Percentiles rank a stretch among this genome's conserved stretches.
These are phyloP conservation scores for Gastrolobium villosum DNA, from an alignment of 306 rosid species.

Conservation along the genomic window DNA sequence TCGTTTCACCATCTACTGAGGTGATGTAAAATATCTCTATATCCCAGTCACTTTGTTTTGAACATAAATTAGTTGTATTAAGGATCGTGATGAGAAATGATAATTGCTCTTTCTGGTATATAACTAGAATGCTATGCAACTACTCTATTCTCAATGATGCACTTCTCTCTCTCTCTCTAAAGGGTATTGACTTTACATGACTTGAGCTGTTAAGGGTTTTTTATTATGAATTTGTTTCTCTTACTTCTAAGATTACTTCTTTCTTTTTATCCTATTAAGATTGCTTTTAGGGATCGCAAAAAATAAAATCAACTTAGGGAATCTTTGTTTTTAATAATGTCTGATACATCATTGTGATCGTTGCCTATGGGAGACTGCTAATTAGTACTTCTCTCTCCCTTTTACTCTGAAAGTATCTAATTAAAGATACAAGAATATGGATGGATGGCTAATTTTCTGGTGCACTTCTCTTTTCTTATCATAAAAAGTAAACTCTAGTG, in stretches of 20 bases:
- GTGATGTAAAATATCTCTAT: conserved; percentile 47
- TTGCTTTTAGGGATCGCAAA: not conserved
- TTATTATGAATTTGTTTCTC: conserved; percentile 13
- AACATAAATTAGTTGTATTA: not conserved
- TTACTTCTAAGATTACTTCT: not conserved
- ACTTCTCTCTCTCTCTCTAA: not conserved
- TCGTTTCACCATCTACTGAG: conserved; percentile 74
- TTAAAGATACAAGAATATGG: not conserved
- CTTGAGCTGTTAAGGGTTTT: not conserved
- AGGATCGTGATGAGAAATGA: conserved; percentile 25
- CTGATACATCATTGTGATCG: not conserved
- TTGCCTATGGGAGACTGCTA: not conserved
- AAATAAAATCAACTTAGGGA: not conserved
- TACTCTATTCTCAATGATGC: not conserved
- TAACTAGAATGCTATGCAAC: conserved; percentile 20
- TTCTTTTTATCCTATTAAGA: conserved; percentile 13
- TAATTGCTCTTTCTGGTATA: conserved; percentile 16
- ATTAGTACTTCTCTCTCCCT: not conserved
- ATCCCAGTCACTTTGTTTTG: conserved; percentile 21
- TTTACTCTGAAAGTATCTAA: not conserved
- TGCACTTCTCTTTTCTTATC: not conserved
- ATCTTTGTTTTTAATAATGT: not conserved
- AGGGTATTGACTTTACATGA: not conserved
- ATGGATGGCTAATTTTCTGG: conserved; percentile 17
- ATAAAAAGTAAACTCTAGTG: not conserved